Base-by-base conservation (phyloP, 768 basidiomycete species). In the Auricularia sp. region DNA sequence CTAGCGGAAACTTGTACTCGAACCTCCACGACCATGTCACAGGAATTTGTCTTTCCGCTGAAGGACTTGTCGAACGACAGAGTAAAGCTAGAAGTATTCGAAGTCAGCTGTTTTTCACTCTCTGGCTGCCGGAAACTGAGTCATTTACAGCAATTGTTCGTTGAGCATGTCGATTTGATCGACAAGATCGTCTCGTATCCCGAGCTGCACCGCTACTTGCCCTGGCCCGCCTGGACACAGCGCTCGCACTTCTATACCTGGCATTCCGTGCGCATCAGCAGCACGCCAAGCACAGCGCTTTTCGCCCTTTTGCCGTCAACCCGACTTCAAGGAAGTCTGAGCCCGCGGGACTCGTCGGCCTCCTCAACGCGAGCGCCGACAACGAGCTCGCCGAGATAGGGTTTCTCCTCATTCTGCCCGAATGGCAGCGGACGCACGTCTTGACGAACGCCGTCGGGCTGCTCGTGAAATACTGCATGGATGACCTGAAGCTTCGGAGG, bases 361-460 rank as follows among this genome's bases (percentile, higher is more conserved):
- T 82, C 65, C 70, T 84, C 62, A 79, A 82, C 67, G 75, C 81
- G 3, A 78, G 75, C 7, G 66, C 77, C 3, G 63, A 56, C 3
- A 70, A 84, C 65, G 76, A 84, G 14, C 72, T 70, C n/a, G 78
- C 79, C 6, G 87, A 89, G 68, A 79, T 88, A 36, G 85, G 83
- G 11, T 78, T 77, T 67, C 74, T 86, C 36, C 73, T 85, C 61
- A 79, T 83, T 51, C 73, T 85, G 1, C 83, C 86, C 0, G 71
- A 70, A 1, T 89, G 85, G 71, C 86, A 87, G 65, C 77, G 83
- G 11, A 88, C 85, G 0, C 85, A 88, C 66, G 81, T 89, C 36
- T 79, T 84, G 1, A 80, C 84, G 13, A 78, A 80, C 66, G 76
- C 79, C 7, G 72, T 76, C 61, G 75, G 74, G 14, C 68, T 79